phyloP scores from a whole-genome alignment of 495 filamentous ascomycete species.

The Lepraria neglecta region DNA sequence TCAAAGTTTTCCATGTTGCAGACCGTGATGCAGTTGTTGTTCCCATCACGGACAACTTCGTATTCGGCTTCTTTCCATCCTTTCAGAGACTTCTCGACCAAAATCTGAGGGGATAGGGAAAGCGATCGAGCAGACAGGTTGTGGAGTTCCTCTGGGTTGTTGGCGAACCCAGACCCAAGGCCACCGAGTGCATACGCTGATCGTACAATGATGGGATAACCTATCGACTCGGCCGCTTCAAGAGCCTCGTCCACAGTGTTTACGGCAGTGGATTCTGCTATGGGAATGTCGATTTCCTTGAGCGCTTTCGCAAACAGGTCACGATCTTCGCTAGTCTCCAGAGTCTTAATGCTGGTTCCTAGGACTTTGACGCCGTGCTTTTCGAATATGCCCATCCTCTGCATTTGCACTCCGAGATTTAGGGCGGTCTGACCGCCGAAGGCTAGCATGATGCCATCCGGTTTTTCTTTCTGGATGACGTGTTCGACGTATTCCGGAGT shows the following conservation, averaged over 20 bases:
- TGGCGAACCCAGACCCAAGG: slow-evolving; percentile 94
- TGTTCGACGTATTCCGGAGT: slow-evolving; percentile 96
- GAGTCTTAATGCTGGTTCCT: slow-evolving; percentile 86
- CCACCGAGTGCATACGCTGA: slow-evolving; percentile 94
- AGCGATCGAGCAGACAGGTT: slow-evolving; percentile 89
- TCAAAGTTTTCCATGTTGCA: slow-evolving; percentile 99
- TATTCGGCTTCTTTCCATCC: slow-evolving; percentile 99
- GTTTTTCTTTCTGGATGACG: slow-evolving; percentile 85
- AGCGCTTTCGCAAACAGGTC: slow-evolving; percentile 90
- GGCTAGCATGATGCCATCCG: slow-evolving; percentile 92
- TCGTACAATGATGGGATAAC: slow-evolving; percentile 95
- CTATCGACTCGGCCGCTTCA: slow-evolving; percentile 73
- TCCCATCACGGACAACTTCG: slow-evolving; percentile 88
- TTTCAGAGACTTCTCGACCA: slow-evolving; percentile 99
- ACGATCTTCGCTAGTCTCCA: slow-evolving; percentile 92
- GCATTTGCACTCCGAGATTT: slow-evolving; percentile 95
- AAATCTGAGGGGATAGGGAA: slow-evolving; percentile 90
- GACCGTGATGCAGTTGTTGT: slow-evolving; percentile 97
- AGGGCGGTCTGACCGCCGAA: slow-evolving; percentile 95
- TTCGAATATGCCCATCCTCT: slow-evolving; percentile 92
- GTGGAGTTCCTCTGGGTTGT: slow-evolving; percentile 84
- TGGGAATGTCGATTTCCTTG: slow-evolving; percentile 92
- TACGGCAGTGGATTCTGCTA: slow-evolving; percentile 90
- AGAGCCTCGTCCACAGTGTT: slow-evolving; percentile 85
- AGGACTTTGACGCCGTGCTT: slow-evolving; percentile 90